Percentiles rank a stretch among this genome's conserved stretches.
These are phyloP conservation scores for Vigna unguiculata DNA, from an alignment of 306 rosid genomes.

Conservation along the genomic window DNA sequence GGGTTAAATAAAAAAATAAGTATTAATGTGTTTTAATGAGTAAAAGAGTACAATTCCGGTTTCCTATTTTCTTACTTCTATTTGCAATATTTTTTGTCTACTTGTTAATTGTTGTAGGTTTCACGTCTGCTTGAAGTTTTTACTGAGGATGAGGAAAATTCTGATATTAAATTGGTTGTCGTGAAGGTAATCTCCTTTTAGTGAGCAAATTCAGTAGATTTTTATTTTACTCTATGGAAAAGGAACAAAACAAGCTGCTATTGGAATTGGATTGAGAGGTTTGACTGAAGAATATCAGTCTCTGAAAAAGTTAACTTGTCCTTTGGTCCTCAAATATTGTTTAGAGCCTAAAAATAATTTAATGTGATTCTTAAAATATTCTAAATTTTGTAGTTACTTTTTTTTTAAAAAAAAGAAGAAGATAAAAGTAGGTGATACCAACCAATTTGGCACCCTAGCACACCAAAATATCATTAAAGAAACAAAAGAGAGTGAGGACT, in stretches of 20 bases:
- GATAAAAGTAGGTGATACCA: too few relatives aligned
- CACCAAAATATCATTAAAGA: too few relatives aligned
- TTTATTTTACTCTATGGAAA: not conserved
- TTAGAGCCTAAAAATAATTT: not conserved
- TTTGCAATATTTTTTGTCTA: slow-evolving; percentile 13
- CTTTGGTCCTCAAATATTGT: not conserved
- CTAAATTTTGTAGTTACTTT: not conserved
- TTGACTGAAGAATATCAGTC: not conserved
- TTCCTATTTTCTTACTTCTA: slow-evolving; percentile 11
- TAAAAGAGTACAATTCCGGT: slow-evolving; percentile 9
- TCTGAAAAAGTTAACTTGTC: slow-evolving; percentile 1
- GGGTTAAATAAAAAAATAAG: too few relatives aligned
- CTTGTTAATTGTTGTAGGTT: slow-evolving; percentile 50
- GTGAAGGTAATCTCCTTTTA: slow-evolving; percentile 65
- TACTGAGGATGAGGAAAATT: slow-evolving; percentile 59
- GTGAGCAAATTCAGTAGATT: not conserved
- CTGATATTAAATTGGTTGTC: slow-evolving; percentile 71
- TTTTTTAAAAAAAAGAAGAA: too few relatives aligned
- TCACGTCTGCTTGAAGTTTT: slow-evolving; percentile 71
- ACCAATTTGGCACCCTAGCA: too few relatives aligned
- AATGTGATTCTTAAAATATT: not conserved
- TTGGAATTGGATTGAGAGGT: slow-evolving; percentile 4
- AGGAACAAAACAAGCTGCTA: slow-evolving; percentile 5
- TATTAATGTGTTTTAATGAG: not conserved
- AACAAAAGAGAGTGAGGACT: too few relatives aligned